Evolutionary conservation across 371 early-diverging fungal genomes (phyloP).

Genomic region (Zancudomyces culisetae): DNA sequence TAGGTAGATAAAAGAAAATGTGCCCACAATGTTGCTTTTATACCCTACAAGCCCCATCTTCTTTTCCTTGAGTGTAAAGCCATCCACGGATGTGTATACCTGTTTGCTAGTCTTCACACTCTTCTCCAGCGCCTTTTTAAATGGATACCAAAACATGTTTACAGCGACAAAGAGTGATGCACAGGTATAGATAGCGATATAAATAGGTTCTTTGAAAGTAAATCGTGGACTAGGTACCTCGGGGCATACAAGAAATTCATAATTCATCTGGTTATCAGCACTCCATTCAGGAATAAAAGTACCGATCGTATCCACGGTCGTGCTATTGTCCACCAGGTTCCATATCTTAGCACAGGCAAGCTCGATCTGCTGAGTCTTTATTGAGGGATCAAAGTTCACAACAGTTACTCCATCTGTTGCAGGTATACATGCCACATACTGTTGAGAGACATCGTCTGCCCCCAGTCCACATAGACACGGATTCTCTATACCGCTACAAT

Average conservation of each 20-base stretch:
- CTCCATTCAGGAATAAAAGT: constrained; percentile 9
- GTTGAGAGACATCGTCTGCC: constrained; percentile 50
- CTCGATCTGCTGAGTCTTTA: constrained; percentile 24
- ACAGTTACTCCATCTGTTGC: constrained; percentile 20
- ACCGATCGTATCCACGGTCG: constrained; percentile 7
- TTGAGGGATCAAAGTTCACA: constrained; percentile 28
- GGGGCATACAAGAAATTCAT: constrained; percentile 34
- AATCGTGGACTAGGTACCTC: constrained; percentile 25
- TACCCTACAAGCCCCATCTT: constrained; percentile 27
- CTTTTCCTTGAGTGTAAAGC: constrained; percentile 1
- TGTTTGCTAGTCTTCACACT: neutral
- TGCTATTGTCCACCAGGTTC: constrained; percentile 6
- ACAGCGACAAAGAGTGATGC: constrained; percentile 22
- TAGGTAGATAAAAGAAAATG: constrained; percentile 30
- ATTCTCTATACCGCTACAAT: constrained; percentile 10
- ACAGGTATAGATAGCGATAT: constrained; percentile 31
- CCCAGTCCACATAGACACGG: constrained; percentile 30
- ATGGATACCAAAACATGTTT: constrained; percentile 26
- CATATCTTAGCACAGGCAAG: constrained; percentile 23
- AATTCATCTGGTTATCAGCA: constrained; percentile 2
- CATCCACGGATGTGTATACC: neutral
- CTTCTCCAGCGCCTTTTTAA: constrained; percentile 38
- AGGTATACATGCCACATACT: constrained; percentile 24
- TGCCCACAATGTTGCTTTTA: constrained; percentile 35
- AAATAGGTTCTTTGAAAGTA: constrained; percentile 35